Conservation (phyloP, 2,329 filamentous ascomycete species). For the Mycosphaerella sp. region DNA sequence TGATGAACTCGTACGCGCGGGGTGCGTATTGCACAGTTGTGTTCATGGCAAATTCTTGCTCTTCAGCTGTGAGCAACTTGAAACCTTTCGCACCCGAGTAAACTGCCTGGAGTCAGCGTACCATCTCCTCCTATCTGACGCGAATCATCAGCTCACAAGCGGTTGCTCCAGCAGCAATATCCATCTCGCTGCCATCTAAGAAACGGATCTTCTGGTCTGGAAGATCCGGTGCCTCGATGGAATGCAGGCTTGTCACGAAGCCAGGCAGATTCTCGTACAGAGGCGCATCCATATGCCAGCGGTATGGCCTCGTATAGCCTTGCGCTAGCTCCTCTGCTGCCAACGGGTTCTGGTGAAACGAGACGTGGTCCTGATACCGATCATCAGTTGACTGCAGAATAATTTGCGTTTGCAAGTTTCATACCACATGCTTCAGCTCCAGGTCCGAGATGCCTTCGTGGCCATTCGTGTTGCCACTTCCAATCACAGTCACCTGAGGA, state of each 20-base stretch:
- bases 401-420: not conserved
- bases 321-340: slow-evolving; percentile 11
- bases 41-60: slow-evolving; percentile 28
- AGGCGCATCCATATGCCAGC: slow-evolving; percentile 33
- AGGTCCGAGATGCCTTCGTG: slow-evolving; percentile 20
- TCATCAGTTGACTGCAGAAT: not conserved
- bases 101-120: slow-evolving; percentile 14
- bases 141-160: slow-evolving; percentile 18
- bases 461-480: slow-evolving; percentile 17
- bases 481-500: slow-evolving; percentile 23
- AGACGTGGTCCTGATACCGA: not conserved
- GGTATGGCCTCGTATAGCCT: slow-evolving; percentile 27
- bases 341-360: slow-evolving; percentile 32
- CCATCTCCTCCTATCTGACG: not conserved
- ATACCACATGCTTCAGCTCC: slow-evolving; percentile 20
- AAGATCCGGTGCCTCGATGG: slow-evolving; percentile 21
- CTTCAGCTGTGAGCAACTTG: slow-evolving; percentile 24
- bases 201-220: slow-evolving; percentile 27
- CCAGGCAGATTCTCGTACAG: slow-evolving; percentile 30
- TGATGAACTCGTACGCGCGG: slow-evolving; percentile 29
- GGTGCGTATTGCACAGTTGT: slow-evolving; percentile 31
- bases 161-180: slow-evolving; percentile 25
- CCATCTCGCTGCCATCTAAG: slow-evolving; percentile 16
- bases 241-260: slow-evolving; percentile 27
- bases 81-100: slow-evolving; percentile 28